Evolutionary conservation across 73 alveolate species (phyloP), one percentile per base, ranked within the genome.

Genomic region (Breviolum minutum): DNA sequence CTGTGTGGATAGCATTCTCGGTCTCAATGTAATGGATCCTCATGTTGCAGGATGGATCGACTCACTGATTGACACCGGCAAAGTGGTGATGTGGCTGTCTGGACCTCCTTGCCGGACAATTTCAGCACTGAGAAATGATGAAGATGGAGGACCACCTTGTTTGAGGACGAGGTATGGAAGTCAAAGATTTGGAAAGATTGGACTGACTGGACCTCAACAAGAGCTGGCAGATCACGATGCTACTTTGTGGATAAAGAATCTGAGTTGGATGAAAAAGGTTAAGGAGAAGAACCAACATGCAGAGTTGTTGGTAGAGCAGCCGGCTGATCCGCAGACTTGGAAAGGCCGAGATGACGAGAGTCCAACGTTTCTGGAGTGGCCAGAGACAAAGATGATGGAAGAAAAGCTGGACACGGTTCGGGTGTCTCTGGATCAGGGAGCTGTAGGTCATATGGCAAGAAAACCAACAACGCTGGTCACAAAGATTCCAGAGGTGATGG

Each of bases 201-300:
- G 16, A 13, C 24, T 24, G 62, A 74, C 63, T 2, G 86, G 32
- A 19, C 24, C 20, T 2, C 63, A 1, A 76, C 86, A 76, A 27
- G 86, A 76, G 1, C 86, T 14, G 86, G 63, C 86, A 76, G 86
- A 76, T 24, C 86, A 76, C 30, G 86, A 76, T n/a, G 63, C 86
- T 2, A 62, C 86, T 10, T 9, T 76, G 2, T 76, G 86, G 86
- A 6, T 76, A 27, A 76, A 76, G 19, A 76, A 76, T 62, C 63
- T 76, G 9, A 29, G 86, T 60, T 76, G 9, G 63, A 76, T 76
- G 86, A 26, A n/a, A 62, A 26, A 24, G 26, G 86, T 76, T 62
- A 8, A 27, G 19, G 22, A 1, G 63, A 2, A 29, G 30, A 19
- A 10, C 63, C 13, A 4, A 8, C 32, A 6, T 4, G 86, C 86